Conservation (phyloP, 306 rosid species). For the Ceratonia siliqua region DNA sequence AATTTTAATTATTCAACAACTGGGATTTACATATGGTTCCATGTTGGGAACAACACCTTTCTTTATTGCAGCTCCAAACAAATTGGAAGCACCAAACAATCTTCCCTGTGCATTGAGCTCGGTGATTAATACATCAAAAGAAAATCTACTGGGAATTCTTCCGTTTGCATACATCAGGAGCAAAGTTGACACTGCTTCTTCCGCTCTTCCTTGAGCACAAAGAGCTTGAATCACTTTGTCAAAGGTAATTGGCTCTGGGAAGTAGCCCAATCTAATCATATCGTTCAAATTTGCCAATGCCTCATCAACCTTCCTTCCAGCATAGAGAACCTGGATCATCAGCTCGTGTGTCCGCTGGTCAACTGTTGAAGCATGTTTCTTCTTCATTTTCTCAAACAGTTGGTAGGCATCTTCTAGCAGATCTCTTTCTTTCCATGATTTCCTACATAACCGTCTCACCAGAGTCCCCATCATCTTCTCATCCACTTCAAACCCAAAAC, state of each 20-base stretch:
- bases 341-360: slow-evolving; percentile 51
- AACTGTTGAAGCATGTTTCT: slow-evolving; percentile 28
- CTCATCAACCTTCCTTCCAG: slow-evolving; percentile 43
- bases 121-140: slow-evolving; percentile 46
- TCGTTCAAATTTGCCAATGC: slow-evolving; percentile 46
- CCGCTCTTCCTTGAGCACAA: slow-evolving; percentile 49
- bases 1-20: neutral
- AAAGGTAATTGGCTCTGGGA: slow-evolving; percentile 35
- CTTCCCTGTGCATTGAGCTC: slow-evolving; percentile 50
- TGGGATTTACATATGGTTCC: slow-evolving; percentile 32
- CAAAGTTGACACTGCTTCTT: slow-evolving; percentile 52
- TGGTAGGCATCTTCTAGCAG: slow-evolving; percentile 49
- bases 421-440: slow-evolving; percentile 41
- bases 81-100: slow-evolving; percentile 39
- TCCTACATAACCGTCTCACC: slow-evolving; percentile 58
- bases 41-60: slow-evolving; percentile 46
- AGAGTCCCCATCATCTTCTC: slow-evolving; percentile 56
- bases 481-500: slow-evolving; percentile 54
- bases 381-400: slow-evolving; percentile 64
- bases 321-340: slow-evolving; percentile 50
- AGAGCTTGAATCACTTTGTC: slow-evolving; percentile 51
- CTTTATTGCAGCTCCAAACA: slow-evolving; percentile 65
- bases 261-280: slow-evolving; percentile 53
- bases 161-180: slow-evolving; percentile 42
- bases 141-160: slow-evolving; percentile 35